A percentile compares a stretch with the other conserved stretches of the same genome.
phyloP scores from a whole-genome alignment of 805 yeast genomes.

The Kuraishia cidri region DNA sequence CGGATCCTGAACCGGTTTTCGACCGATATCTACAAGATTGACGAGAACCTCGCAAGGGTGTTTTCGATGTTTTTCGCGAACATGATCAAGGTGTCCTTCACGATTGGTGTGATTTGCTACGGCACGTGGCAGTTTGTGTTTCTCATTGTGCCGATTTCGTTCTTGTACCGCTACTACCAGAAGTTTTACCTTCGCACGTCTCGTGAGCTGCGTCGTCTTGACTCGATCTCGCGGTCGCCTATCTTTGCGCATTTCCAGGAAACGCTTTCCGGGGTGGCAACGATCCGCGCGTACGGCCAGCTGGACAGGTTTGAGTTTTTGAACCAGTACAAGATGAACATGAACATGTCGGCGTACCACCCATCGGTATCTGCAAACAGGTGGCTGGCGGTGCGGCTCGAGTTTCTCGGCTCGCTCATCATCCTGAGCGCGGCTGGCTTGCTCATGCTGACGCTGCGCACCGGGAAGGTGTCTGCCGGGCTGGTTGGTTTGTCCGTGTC shows the following conservation, averaged over 20 bases:
- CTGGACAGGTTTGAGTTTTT: constrained; percentile 51
- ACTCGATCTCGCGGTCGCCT: constrained; percentile 73
- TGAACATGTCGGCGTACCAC: constrained; percentile 85
- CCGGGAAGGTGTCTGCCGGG: constrained; percentile 78
- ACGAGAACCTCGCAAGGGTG: constrained; percentile 66
- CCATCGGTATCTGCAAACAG: constrained; percentile 91
- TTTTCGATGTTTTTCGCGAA: constrained; percentile 62
- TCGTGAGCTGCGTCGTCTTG: constrained; percentile 76
- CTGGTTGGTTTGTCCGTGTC: constrained; percentile 89
- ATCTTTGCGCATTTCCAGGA: constrained; percentile 82
- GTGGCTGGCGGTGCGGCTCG: constrained; percentile 95
- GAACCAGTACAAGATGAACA: constrained; percentile 67
- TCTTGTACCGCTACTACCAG: constrained; percentile 64
- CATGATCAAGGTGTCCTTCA: constrained; percentile 56
- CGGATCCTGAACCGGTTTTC: constrained; percentile 87
- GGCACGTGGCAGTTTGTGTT: constrained; percentile 85
- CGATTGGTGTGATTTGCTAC: constrained; percentile 69
- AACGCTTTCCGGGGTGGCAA: constrained; percentile 64
- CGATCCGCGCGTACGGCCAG: constrained; percentile 70
- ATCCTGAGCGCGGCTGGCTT: constrained; percentile 82
- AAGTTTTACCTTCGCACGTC: constrained; percentile 70
- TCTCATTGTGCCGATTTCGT: constrained; percentile 59
- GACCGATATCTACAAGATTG: constrained; percentile 83
- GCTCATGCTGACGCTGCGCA: constrained; percentile 58
- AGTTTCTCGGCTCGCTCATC: constrained; percentile 82